These are phyloP conservation scores for Phytophthora pisi DNA, from an alignment of 352 stramenopile genomes.

Conservation along the genomic window DNA sequence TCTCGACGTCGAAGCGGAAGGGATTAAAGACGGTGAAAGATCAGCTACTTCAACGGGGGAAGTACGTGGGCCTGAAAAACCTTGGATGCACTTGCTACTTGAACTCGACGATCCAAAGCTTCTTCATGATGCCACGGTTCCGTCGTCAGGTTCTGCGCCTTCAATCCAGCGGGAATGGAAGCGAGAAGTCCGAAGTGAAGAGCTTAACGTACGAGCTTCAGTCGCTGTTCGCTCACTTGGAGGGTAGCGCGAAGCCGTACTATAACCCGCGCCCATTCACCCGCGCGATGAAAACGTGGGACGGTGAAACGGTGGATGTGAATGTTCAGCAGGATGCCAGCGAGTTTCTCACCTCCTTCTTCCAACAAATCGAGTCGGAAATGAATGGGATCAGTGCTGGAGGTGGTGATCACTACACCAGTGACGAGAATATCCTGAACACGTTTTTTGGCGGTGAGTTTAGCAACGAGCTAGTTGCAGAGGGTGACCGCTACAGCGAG, in stretches of 20 bases:
- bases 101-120: conserved; percentile 95
- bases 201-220: conserved; percentile 89
- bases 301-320: conserved; percentile 88
- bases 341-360: conserved; percentile 94
- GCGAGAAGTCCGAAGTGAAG: conserved; percentile 24
- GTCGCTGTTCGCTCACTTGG: conserved; percentile 90
- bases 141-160: conserved; percentile 85
- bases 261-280: conserved; percentile 86
- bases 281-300: conserved; percentile 86
- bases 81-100: conserved; percentile 96
- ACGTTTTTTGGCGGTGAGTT: conserved; percentile 91
- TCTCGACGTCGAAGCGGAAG: conserved; percentile 61
- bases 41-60: conserved; percentile 60
- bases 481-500: conserved; percentile 88
- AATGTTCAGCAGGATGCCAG: conserved; percentile 93
- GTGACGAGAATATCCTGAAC: conserved; percentile 84
- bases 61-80: conserved; percentile 95
- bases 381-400: conserved; percentile 77
- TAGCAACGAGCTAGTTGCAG: conserved; percentile 92
- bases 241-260: conserved; percentile 85
- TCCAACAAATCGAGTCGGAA: conserved; percentile 92
- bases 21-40: conserved; percentile 48
- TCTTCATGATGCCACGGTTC: conserved; percentile 95
- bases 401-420: conserved; percentile 32
- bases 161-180: conserved; percentile 29